Evolutionary conservation across 2,329 filamentous ascomycete species (phyloP).

Genomic region (Dendrostoma leiphaemia): DNA sequence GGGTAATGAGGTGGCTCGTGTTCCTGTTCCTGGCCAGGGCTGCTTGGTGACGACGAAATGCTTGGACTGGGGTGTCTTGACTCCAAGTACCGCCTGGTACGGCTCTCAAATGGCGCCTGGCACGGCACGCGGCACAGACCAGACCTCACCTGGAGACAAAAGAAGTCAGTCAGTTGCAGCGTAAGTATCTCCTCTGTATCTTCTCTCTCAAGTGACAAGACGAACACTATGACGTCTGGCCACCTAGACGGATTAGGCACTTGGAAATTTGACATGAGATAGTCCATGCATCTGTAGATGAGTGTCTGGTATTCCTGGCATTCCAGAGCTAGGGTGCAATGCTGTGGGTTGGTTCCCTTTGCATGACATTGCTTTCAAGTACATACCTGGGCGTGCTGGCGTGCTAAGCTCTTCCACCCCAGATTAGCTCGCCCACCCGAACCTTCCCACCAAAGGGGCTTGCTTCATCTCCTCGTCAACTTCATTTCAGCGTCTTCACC

Average conservation of each 20-base stretch:
- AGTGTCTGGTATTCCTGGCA: no score
- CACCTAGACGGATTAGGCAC: no score
- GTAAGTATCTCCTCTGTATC: not conserved
- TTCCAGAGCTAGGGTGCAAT: no score
- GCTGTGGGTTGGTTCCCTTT: no score
- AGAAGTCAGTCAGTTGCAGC: not conserved
- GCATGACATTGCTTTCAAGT: no score
- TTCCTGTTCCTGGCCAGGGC: constrained; percentile 1
- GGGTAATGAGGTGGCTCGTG: constrained; percentile 15
- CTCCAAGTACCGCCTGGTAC: not conserved
- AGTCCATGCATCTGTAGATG: no score
- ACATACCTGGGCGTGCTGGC: no score
- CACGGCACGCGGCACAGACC: no score
- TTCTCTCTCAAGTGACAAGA: not conserved
- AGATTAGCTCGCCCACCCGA: no score
- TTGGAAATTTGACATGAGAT: no score
- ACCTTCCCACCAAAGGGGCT: not conserved
- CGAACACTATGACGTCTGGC: not conserved
- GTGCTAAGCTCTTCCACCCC: no score
- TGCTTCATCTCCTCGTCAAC: not conserved
- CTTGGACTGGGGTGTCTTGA: not conserved
- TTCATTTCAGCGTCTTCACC: not conserved
- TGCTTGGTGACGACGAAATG: not conserved
- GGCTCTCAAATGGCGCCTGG: not conserved
- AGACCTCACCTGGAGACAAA: no score